Percentiles rank a stretch among this genome's conserved stretches.
These are phyloP conservation scores for Lepidium africanum DNA, from an alignment of 345 rosid species.

Conservation along the genomic window DNA sequence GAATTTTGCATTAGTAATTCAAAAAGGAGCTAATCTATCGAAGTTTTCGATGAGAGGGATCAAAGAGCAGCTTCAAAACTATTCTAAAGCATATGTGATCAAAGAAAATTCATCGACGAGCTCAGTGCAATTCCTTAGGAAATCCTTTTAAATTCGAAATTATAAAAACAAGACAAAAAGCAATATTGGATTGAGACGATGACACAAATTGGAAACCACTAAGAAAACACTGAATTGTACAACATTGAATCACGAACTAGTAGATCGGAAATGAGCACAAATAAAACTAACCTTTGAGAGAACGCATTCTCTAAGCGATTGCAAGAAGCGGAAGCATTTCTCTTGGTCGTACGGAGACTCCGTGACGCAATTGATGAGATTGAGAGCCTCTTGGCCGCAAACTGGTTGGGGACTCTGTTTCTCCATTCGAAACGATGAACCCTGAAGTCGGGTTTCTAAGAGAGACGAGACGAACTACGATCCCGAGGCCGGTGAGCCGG, in stretches of 20 bases:
- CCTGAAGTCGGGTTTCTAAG: background rate
- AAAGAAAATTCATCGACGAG: too few species aligned
- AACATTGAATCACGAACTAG: background rate
- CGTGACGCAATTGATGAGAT: constrained; percentile 77
- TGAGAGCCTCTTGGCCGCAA: constrained; percentile 62
- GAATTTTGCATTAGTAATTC: background rate
- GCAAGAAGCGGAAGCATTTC: constrained; percentile 51
- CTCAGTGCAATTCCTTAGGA: background rate
- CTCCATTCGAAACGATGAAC: constrained; percentile 32
- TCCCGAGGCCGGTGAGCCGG: background rate
- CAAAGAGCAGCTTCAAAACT: background rate
- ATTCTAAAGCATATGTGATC: background rate
- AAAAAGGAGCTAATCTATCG: background rate
- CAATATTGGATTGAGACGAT: background rate
- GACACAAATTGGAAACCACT: background rate
- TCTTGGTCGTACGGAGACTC: constrained; percentile 58
- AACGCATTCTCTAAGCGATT: constrained; percentile 59
- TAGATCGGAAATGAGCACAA: background rate
- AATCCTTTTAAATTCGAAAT: background rate
- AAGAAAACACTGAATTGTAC: background rate
- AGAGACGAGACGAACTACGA: background rate
- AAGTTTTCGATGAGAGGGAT: background rate
- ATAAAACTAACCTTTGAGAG: constrained; percentile 58
- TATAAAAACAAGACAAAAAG: background rate
- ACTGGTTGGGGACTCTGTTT: constrained; percentile 33